A percentile compares a stretch with the other conserved stretches of the same genome.
Conservation (phyloP, 805 yeast species). For the Yamadazyma tumulicola region DNA sequence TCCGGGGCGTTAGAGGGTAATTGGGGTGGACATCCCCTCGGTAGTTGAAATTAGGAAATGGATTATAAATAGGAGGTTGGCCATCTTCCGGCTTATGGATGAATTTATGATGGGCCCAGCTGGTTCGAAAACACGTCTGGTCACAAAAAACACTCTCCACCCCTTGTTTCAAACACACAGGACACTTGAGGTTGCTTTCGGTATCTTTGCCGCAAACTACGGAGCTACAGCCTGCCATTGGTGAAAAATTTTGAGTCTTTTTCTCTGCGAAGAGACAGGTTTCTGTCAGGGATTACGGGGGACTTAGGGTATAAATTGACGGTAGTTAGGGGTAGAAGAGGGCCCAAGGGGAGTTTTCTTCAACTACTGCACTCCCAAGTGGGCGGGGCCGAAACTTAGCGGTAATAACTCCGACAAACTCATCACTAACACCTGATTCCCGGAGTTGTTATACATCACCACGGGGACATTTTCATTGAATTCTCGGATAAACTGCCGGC, state of each 20-base stretch:
- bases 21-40: slow-evolving; percentile 72
- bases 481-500: slow-evolving; percentile 87
- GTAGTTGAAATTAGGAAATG: slow-evolving; percentile 76
- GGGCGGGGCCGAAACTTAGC: slow-evolving; percentile 79
- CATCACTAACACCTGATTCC: slow-evolving; percentile 39
- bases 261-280: neutral
- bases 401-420: slow-evolving; percentile 67
- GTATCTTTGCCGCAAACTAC: slow-evolving; percentile 85
- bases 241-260: slow-evolving; percentile 3
- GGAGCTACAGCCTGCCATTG: slow-evolving; percentile 54
- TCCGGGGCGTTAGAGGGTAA: slow-evolving; percentile 76
- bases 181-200: slow-evolving; percentile 76
- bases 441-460: slow-evolving; percentile 63
- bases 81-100: slow-evolving; percentile 59
- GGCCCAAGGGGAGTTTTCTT: neutral
- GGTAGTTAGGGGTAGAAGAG: too few relatives aligned
- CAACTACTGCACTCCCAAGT: neutral
- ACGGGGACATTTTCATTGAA: slow-evolving; percentile 60
- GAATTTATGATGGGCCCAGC: slow-evolving; percentile 71
- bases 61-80: slow-evolving; percentile 69
- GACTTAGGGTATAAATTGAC: neutral
- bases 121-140: slow-evolving; percentile 74
- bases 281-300: neutral
- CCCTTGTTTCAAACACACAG: slow-evolving; percentile 79
- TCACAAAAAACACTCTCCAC: slow-evolving; percentile 67